phyloP scores from a whole-genome alignment of 768 basidiomycete species.

The Lenzites betulinus region DNA sequence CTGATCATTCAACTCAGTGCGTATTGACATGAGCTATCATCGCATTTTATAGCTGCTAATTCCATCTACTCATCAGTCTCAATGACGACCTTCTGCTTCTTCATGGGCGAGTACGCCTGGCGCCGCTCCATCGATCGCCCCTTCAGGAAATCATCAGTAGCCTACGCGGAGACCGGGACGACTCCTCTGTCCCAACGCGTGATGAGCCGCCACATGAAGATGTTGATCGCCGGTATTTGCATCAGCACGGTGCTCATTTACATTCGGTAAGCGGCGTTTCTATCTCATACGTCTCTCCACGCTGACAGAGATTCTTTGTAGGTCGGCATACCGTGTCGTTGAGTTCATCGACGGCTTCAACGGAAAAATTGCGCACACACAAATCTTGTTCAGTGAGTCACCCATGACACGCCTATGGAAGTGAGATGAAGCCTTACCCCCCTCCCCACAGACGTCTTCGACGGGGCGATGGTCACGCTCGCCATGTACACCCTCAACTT shows the following conservation, averaged over 20 bases:
- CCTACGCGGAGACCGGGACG: background rate
- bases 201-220: slow-evolving; percentile 27
- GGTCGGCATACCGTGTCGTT: slow-evolving; percentile 52
- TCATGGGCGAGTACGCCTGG: slow-evolving; percentile 47
- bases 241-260: slow-evolving; percentile 31
- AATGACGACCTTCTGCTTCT: slow-evolving; percentile 43
- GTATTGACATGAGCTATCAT: slow-evolving; percentile 11
- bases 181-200: background rate
- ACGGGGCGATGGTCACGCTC: slow-evolving; percentile 48
- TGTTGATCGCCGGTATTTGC: slow-evolving; percentile 29
- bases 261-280: slow-evolving; percentile 29
- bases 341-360: slow-evolving; percentile 53
- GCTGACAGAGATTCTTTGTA: slow-evolving; percentile 25
- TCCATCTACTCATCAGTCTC: slow-evolving; percentile 32
- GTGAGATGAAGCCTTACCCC: background rate
- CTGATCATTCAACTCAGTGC: slow-evolving; percentile 30
- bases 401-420: background rate
- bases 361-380: slow-evolving; percentile 48
- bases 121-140: slow-evolving; percentile 43
- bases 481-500: slow-evolving; percentile 48
- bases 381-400: slow-evolving; percentile 46
- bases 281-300: background rate
- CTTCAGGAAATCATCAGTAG: slow-evolving; percentile 22
- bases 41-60: background rate
- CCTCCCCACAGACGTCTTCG: slow-evolving; percentile 44